Evolutionary conservation across 2,329 filamentous ascomycete species (phyloP).

Genomic region (Cladosporium colombiae): DNA sequence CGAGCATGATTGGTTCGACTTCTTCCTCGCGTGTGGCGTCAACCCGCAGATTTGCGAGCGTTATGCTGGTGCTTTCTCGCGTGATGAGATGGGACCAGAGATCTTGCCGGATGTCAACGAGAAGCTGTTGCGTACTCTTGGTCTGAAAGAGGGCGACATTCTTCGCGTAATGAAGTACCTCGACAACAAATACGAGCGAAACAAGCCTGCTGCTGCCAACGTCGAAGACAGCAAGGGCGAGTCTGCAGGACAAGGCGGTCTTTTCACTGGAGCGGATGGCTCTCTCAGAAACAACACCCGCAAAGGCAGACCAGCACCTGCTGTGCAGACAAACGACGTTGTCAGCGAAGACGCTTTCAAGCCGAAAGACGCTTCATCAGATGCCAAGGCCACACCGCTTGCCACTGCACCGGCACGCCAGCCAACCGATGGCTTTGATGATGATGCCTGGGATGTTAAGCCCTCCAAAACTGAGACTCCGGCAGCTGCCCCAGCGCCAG

Average conservation of each 20-base stretch:
- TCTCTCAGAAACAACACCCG: constrained; percentile 90
- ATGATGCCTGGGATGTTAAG: constrained; percentile 97
- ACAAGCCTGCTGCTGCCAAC: constrained; percentile 43
- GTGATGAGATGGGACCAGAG: constrained; percentile 95
- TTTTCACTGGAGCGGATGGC: constrained; percentile 94
- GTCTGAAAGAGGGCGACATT: constrained; percentile 94
- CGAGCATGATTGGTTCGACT: constrained; percentile 98
- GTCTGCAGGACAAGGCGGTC: constrained; percentile 55
- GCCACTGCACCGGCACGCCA: constrained; percentile 48
- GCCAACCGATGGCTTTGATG: constrained; percentile 73
- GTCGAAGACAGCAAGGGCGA: constrained; percentile 42
- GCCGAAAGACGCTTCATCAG: constrained; percentile 50
- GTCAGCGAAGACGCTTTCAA: constrained; percentile 87
- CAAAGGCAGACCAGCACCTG: constrained; percentile 83
- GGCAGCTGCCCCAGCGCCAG: constrained; percentile 39
- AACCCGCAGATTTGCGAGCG: constrained; percentile 90
- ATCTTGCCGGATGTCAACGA: constrained; percentile 87
- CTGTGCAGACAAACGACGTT: constrained; percentile 81
- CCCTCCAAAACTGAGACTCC: constrained; percentile 62
- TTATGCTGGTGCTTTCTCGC: constrained; percentile 84
- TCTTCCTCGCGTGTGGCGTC: constrained; percentile 91
- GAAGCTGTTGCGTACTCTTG: constrained; percentile 78
- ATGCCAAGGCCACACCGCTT: constrained; percentile 53
- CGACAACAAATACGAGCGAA: constrained; percentile 76
- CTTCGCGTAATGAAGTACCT: constrained; percentile 90